Base-by-base conservation (phyloP, 257 asterid genomes). In the Voacanga thouarsii region DNA sequence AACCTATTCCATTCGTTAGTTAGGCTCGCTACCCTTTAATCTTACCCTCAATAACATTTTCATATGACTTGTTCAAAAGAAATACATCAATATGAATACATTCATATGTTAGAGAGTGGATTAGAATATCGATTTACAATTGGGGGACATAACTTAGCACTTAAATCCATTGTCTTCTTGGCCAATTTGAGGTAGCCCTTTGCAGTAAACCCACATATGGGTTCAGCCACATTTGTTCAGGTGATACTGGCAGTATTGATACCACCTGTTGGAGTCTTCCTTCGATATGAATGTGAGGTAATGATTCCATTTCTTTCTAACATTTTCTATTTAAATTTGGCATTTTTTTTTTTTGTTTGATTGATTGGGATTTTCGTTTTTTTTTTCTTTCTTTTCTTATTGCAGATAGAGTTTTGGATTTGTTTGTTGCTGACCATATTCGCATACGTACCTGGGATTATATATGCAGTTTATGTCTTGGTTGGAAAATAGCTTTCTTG, bases 191-290 rank as follows among this genome's bases (percentile, higher is more conserved):
- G 51, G 4, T 51, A 12, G 5, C 21, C 57, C 57, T 12, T 51
- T 51, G 57, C 21, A 15, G 24, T 55, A 55, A 15, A 55, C 24
- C 9, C 18, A 63, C 16, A 44, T 43, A 94, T 94, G 97, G 97
- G 97, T 57, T 77, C 95, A 26, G 95, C 83, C 73, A 91, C 97
- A 56, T 90, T 94, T 76, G 59, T 92, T 69, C 96, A 94, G 85
- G 87, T 94, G 41, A 12, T 94, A 61, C 85, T 92, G 82, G 97
- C 97, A 71, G 89, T 94, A 15, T 77, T 94, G 11, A 6, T 94
- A 80, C 98, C 98, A 10, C 98, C 98, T 45, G 89, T 91, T 68
- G 99, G 97, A 3, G 99, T 94, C 77, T 94, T 94, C 84, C 93
- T 92, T 66, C 92, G 97, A 82, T 94, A 89, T 69, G 99, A 97